These are phyloP conservation scores for Ensete glaucum DNA, from an alignment of 176 grass and related monocot genomes.

Conservation along the genomic window DNA sequence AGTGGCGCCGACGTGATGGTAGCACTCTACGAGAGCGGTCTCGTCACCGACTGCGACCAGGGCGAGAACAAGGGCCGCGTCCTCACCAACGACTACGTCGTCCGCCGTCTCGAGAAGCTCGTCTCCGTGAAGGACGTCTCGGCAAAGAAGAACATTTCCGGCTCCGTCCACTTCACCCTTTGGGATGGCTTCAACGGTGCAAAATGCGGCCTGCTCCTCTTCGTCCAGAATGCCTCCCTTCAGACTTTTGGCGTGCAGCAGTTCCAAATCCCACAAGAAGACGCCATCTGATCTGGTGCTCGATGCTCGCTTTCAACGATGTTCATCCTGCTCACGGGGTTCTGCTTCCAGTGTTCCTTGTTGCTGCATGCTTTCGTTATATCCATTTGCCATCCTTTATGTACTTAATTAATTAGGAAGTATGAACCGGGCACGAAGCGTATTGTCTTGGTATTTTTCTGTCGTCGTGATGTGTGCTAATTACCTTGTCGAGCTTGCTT, in stretches of 20 bases:
- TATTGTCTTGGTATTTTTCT: too few relatives aligned
- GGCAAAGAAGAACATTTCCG: conserved; percentile 56
- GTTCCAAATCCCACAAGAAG: neutral
- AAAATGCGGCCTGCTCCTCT: conserved; percentile 69
- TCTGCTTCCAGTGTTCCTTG: too few relatives aligned
- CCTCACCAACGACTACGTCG: conserved; percentile 72
- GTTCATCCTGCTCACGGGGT: too few relatives aligned
- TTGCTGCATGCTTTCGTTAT: too few relatives aligned
- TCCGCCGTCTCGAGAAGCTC: conserved; percentile 76
- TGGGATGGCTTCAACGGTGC: conserved; percentile 69
- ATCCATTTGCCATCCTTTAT: too few relatives aligned
- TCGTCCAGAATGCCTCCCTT: conserved; percentile 64
- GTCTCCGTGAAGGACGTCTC: conserved; percentile 43
- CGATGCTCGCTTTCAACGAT: too few relatives aligned
- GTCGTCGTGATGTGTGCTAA: too few relatives aligned
- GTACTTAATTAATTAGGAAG: too few relatives aligned
- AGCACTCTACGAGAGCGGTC: conserved; percentile 73
- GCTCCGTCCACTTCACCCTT: conserved; percentile 49
- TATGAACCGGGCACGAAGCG: too few relatives aligned
- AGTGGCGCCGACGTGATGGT: conserved; percentile 55
- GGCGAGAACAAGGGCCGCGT: conserved; percentile 82
- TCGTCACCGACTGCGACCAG: conserved; percentile 60
- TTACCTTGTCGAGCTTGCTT: too few relatives aligned
- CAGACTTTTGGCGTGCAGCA: conserved; percentile 11
- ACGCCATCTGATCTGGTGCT: neutral